Conservation (phyloP, 176 grass and related monocot species). For the Phyllostachys edulis region DNA sequence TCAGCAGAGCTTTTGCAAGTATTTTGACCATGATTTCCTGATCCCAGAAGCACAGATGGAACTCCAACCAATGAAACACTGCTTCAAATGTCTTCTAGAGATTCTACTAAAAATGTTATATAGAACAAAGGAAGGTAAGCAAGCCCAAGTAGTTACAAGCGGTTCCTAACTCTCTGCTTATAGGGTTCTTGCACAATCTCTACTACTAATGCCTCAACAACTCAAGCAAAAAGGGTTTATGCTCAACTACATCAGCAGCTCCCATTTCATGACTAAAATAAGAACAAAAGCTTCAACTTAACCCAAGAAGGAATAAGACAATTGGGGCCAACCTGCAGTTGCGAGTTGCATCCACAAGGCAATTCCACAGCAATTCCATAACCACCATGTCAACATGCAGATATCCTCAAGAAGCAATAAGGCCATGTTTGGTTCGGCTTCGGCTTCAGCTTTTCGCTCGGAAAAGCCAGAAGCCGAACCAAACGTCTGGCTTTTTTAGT, state of each 20-base stretch:
- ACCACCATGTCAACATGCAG: neutral
- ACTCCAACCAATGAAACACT: neutral
- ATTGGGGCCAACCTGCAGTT: neutral
- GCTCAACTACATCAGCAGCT: neutral
- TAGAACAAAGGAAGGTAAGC: neutral
- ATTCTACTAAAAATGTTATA: slow-evolving; percentile 5
- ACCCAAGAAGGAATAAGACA: neutral
- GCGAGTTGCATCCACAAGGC: neutral
- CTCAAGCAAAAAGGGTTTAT: neutral
- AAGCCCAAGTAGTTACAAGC: neutral
- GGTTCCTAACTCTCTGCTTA: neutral
- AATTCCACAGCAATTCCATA: neutral
- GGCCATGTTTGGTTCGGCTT: no score
- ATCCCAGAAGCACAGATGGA: slow-evolving; percentile 26
- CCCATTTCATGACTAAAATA: slow-evolving; percentile 9
- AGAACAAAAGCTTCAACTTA: neutral
- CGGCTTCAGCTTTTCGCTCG: no score
- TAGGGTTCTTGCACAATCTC: neutral
- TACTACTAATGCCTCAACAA: slow-evolving; percentile 18
- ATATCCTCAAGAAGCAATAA: neutral
- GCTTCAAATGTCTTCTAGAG: neutral
- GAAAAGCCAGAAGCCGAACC: no score
- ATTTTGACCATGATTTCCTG: neutral
- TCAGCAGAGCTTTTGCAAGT: neutral
- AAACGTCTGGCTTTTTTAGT: no score